Base-by-base conservation (phyloP, 768 basidiomycete species). In the Lactarius tabidus region DNA sequence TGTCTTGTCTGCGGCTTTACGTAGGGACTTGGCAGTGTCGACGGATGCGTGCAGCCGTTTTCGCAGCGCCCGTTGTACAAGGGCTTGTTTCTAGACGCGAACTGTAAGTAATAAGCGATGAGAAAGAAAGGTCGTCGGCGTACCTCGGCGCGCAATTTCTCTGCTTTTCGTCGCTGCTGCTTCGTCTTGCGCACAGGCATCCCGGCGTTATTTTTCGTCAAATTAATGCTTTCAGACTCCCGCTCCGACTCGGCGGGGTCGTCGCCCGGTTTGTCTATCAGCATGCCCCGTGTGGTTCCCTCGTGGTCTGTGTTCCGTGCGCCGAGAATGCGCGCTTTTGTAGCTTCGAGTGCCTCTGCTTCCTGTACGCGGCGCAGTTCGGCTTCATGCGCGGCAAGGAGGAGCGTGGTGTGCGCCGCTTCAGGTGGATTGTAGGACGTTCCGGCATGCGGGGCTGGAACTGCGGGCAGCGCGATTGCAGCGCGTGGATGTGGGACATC, bases 391-490 rank as follows among this genome's bases (percentile, higher is more conserved):
- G 93, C 95, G 58, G 82, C 76, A 15, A 82, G 76, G 26, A 98
- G 73, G 6, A 96, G 83, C 57, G 85, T 84, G 57, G 84, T 82
- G 70, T 96, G 91, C 0, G 88, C 85, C 4, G 83, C 80, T 1
- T 82, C 84, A 0, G 86, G 85, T 0, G 95, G 95, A 73, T 97
- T 97, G 73, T 98, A 98, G 20, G 93, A 95, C 3, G 88, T 83
- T 23, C 95, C 95, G 36, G 85, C 85, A 69, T 91, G 91, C 0
- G 95, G 95, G 3, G 85, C 77, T 1, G 78, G 70, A 0, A 93
- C 83, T 1, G 91, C 88, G 1, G 88, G 84, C 0, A 89, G 68
- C 10, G 82, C 79, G 65, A 92, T 92, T 26, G 74, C 62, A 26
- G 83, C 71, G 45, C 83, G 81, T 0, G 81, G 80, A 60, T 82